A percentile compares a stretch with the other conserved stretches of the same genome.
Evolutionary conservation across 1,284 basidiomycete genomes (phyloP).

Genomic region (Phylloboletellus chloephorus): DNA sequence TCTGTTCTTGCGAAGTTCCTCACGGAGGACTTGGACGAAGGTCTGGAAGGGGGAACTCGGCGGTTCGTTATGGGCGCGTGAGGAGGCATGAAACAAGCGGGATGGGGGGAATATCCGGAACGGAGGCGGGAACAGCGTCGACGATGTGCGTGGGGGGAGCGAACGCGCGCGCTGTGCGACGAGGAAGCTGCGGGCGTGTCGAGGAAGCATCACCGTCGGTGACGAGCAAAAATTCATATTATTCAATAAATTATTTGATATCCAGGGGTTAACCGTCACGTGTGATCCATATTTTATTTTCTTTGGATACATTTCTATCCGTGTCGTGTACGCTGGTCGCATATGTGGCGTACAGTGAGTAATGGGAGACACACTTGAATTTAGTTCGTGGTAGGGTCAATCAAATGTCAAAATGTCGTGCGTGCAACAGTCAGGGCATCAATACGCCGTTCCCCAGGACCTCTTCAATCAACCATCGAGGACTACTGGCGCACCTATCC

Average conservation of each 20-base stretch:
- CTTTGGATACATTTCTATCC: no score
- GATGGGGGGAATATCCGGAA: slow-evolving; percentile 39
- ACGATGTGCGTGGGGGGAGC: slow-evolving; percentile 11
- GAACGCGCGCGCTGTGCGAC: slow-evolving; percentile 24
- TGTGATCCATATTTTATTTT: no score
- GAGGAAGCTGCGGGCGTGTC: slow-evolving; percentile 30
- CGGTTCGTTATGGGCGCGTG: slow-evolving; percentile 54
- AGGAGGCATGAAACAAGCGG: slow-evolving; percentile 63
- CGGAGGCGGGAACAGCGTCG: slow-evolving; percentile 31
- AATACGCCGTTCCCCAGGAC: no score
- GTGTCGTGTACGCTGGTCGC: no score
- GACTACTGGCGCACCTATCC: no score
- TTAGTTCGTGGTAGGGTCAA: no score
- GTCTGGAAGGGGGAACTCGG: slow-evolving; percentile 94
- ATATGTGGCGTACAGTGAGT: no score
- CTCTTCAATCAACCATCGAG: no score
- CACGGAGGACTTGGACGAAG: slow-evolving; percentile 89
- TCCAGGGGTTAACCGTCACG: slow-evolving; percentile 6
- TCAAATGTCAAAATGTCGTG: no score
- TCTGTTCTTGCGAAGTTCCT: slow-evolving; percentile 90
- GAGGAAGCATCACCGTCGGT: slow-evolving; percentile 25
- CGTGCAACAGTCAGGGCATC: no score
- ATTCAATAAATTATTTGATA: not conserved
- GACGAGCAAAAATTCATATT: slow-evolving; percentile 3
- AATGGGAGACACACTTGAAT: no score